phyloP scores from a whole-genome alignment of 1,139 yeast species.

The Trichomonascaceae sp. region DNA sequence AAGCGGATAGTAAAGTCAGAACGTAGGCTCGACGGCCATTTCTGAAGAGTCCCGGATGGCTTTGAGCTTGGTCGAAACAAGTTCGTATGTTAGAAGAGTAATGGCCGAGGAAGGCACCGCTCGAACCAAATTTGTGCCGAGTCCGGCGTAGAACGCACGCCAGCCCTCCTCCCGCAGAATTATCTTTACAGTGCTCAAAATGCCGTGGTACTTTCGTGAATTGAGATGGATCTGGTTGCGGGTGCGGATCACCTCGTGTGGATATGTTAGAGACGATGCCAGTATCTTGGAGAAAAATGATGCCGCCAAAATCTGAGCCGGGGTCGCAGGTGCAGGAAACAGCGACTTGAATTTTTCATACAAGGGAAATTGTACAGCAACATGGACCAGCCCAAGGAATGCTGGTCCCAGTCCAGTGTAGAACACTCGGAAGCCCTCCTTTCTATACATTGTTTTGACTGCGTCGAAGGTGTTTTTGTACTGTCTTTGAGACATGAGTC shows the following conservation, averaged over 20 bases:
- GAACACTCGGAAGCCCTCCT: slow-evolving; percentile 75
- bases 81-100: slow-evolving; percentile 86
- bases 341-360: slow-evolving; percentile 63
- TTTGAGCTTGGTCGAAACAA: slow-evolving; percentile 35
- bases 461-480: slow-evolving; percentile 81
- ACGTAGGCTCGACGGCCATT: too few relatives aligned
- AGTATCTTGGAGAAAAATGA: slow-evolving; percentile 76
- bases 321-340: slow-evolving; percentile 29
- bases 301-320: slow-evolving; percentile 40
- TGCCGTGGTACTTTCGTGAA: slow-evolving; percentile 22
- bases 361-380: slow-evolving; percentile 95
- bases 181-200: slow-evolving; percentile 34
- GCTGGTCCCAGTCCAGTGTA: slow-evolving; percentile 89
- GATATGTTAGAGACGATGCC: slow-evolving; percentile 84
- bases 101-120: slow-evolving; percentile 95
- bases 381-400: slow-evolving; percentile 79
- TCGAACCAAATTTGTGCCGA: slow-evolving; percentile 69
- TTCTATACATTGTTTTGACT: slow-evolving; percentile 56
- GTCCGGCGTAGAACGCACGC: slow-evolving; percentile 81
- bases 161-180: slow-evolving; percentile 64
- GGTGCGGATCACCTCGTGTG: slow-evolving; percentile 91
- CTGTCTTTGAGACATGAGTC: slow-evolving; percentile 67
- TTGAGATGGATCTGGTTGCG: slow-evolving; percentile 52
- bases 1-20: too few relatives aligned
- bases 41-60: too few relatives aligned